A percentile compares a stretch with the other conserved stretches of the same genome.
These are phyloP conservation scores for Talaromyces wortmannii DNA, from an alignment of 495 filamentous ascomycete genomes.

Conservation along the genomic window DNA sequence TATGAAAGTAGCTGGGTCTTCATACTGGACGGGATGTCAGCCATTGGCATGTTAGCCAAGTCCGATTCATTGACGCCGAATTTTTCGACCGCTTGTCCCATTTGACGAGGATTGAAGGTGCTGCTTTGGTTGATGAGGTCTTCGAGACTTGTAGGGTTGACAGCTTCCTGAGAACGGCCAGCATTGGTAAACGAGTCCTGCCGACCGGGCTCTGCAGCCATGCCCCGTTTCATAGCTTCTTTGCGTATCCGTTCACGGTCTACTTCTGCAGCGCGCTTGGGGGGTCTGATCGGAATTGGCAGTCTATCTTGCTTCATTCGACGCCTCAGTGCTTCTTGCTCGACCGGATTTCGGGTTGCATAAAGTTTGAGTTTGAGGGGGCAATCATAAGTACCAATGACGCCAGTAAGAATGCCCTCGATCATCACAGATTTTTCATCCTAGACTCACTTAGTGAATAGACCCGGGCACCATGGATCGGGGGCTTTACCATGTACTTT, in stretches of 20 bases:
- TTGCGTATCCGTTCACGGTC: conserved; percentile 35
- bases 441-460: conserved; percentile 13
- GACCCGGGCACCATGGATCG: conserved; percentile 1
- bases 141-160: conserved; percentile 38
- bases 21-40: conserved; percentile 55
- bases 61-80: conserved; percentile 63
- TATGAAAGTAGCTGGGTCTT: conserved; percentile 67
- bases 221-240: conserved; percentile 40
- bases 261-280: conserved; percentile 18
- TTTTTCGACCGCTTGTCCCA: conserved; percentile 60
- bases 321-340: conserved; percentile 44
- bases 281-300: conserved; percentile 21
- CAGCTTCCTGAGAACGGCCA: conserved; percentile 15
- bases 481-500: conserved; percentile 52
- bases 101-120: conserved; percentile 61
- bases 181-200: conserved; percentile 14
- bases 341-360: conserved; percentile 50
- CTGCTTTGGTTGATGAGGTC: conserved; percentile 63
- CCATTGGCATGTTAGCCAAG: conserved; percentile 68
- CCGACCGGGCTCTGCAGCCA: conserved; percentile 23
- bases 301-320: conserved; percentile 58
- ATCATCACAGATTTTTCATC: conserved; percentile 46
- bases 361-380: conserved; percentile 62
- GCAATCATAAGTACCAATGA: conserved; percentile 59
- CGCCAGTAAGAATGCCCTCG: conserved; percentile 61